Percentiles rank a stretch among this genome's conserved stretches.
Conservation (phyloP, 1,284 basidiomycete genomes). For the Malassezia brasiliensis region DNA sequence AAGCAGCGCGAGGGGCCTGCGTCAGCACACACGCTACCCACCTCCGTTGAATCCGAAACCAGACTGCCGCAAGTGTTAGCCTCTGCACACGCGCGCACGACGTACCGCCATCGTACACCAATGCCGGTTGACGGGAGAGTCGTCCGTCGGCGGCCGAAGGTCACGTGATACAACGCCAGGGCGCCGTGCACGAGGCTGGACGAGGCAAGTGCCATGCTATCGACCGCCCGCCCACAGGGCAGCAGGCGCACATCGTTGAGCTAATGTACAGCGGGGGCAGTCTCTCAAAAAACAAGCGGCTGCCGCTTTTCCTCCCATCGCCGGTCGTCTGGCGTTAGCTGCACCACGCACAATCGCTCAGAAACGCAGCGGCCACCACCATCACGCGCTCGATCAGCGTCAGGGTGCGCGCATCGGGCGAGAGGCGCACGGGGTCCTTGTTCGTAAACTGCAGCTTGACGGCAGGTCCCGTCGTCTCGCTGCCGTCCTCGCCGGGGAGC, state of each 20-base stretch:
- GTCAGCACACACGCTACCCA: constrained; percentile 24
- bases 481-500: neutral
- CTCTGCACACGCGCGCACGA: neutral
- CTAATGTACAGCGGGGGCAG: no score
- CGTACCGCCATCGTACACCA: constrained; percentile 5
- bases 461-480: neutral
- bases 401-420: neutral
- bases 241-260: no score
- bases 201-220: no score
- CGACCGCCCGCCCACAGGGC: no score
- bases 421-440: neutral
- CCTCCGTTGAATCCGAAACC: constrained; percentile 64
- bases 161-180: constrained; percentile 1
- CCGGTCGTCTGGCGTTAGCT: neutral
- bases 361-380: neutral
- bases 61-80: constrained; percentile 47
- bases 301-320: neutral
- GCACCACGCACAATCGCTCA: neutral
- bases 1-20: constrained; percentile 80
- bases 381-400: neutral
- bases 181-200: no score
- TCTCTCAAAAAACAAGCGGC: neutral
- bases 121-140: constrained; percentile 1
- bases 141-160: constrained; percentile 3
- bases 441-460: neutral